These are phyloP conservation scores for Penicillium steckii DNA, from an alignment of 495 filamentous ascomycete genomes.

Conservation along the genomic window DNA sequence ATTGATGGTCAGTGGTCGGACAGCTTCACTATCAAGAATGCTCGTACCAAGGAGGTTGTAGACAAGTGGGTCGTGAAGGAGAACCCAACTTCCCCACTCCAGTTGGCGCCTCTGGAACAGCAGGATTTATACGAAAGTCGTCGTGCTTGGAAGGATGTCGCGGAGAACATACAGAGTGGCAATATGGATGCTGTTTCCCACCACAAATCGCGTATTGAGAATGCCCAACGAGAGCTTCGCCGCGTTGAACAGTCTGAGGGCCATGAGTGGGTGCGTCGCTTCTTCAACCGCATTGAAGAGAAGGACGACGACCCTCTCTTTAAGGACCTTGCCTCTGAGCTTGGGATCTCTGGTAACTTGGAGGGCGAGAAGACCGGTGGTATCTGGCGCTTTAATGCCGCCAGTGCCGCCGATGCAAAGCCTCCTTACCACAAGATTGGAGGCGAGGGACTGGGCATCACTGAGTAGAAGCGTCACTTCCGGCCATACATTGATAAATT, in stretches of 20 bases:
- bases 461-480: constrained; percentile 14
- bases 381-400: constrained; percentile 78
- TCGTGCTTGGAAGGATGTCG: constrained; percentile 85
- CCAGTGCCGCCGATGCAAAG: constrained; percentile 54
- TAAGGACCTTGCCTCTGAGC: constrained; percentile 52
- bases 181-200: constrained; percentile 77
- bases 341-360: constrained; percentile 49
- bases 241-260: constrained; percentile 76
- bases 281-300: constrained; percentile 62
- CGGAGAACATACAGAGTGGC: constrained; percentile 69
- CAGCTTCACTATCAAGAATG: constrained; percentile 72
- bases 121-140: constrained; percentile 88
- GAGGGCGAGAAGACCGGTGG: constrained; percentile 84
- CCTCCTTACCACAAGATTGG: constrained; percentile 45
- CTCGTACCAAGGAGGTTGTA: constrained; percentile 65
- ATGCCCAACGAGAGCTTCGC: constrained; percentile 81
- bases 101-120: constrained; percentile 68
- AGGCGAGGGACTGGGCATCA: constrained; percentile 40
- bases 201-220: constrained; percentile 90
- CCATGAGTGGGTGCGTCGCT: constrained; percentile 78
- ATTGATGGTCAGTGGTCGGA: constrained; percentile 92
- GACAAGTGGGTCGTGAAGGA: constrained; percentile 67
- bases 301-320: constrained; percentile 56
- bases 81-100: constrained; percentile 63
- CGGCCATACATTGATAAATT: background rate